Evolutionary conservation across 495 filamentous ascomycete genomes (phyloP).

Genomic region (Niebla homalea): DNA sequence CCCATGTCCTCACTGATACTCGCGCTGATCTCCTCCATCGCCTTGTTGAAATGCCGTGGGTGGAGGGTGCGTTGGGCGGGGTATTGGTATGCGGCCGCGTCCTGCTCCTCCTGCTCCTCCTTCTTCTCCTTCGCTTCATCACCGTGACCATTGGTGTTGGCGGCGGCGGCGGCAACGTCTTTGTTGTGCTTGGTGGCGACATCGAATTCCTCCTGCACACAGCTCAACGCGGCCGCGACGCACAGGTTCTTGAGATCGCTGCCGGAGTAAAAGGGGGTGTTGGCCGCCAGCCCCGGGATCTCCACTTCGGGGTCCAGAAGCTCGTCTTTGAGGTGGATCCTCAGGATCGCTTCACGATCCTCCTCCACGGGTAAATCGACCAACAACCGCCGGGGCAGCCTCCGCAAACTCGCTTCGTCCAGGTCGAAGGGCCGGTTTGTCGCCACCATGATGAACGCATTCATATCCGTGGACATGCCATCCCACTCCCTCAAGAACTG

Average conservation of each 20-base stretch:
- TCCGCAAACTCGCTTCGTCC: slow-evolving; percentile 81
- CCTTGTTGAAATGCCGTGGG: slow-evolving; percentile 65
- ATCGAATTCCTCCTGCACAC: slow-evolving; percentile 72
- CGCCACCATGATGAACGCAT: slow-evolving; percentile 98
- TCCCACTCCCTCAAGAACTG: slow-evolving; percentile 99
- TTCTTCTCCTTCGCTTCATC: no score
- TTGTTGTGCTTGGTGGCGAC: slow-evolving; percentile 35
- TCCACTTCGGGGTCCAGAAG: slow-evolving; percentile 53
- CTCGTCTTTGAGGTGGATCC: slow-evolving; percentile 77
- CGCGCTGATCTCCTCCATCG: slow-evolving; percentile 77
- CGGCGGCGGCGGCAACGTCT: not conserved
- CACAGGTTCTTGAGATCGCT: slow-evolving; percentile 89
- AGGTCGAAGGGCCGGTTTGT: slow-evolving; percentile 92
- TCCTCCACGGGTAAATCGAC: slow-evolving; percentile 72
- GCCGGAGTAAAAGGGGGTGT: slow-evolving; percentile 90
- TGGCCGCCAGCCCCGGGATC: slow-evolving; percentile 52
- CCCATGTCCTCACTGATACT: slow-evolving; percentile 94
- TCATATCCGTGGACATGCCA: slow-evolving; percentile 62
- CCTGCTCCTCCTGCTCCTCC: slow-evolving; percentile 2
- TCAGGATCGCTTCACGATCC: slow-evolving; percentile 67
- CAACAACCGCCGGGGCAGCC: slow-evolving; percentile 67
- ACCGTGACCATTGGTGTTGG: not conserved
- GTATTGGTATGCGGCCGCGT: slow-evolving; percentile 38
- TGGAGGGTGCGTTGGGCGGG: slow-evolving; percentile 54
- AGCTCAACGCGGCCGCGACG: slow-evolving; percentile 80